Conservation (phyloP, 1,284 basidiomycete genomes). For the Naganishia cerealis region DNA sequence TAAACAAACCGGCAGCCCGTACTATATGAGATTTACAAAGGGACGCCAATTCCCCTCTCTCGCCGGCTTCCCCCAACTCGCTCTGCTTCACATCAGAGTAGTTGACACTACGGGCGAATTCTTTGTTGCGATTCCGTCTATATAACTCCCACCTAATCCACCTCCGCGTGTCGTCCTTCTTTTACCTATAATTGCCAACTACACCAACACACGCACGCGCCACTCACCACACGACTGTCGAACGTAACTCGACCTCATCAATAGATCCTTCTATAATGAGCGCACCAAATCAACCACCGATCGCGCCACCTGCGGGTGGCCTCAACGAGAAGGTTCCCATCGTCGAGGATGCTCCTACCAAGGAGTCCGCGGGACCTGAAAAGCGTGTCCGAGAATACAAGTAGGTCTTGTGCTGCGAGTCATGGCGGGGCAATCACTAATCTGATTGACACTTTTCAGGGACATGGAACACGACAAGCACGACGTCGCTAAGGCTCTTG, state of each 20-base stretch:
- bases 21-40: conserved; percentile 29
- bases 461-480: conserved; percentile 33
- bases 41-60: conserved; percentile 7
- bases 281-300: conserved; percentile 3
- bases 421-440: conserved; percentile 19
- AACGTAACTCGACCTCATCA: conserved; percentile 7
- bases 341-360: conserved; percentile 33
- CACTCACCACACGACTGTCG: conserved; percentile 2
- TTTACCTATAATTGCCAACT: conserved; percentile 22
- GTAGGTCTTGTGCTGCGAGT: conserved; percentile 18
- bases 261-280: conserved; percentile 17
- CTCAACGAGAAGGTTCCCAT: conserved; percentile 32
- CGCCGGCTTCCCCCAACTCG: conserved; percentile 2
- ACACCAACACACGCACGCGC: conserved; percentile 11
- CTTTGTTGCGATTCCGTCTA: conserved; percentile 26
- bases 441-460: conserved; percentile 1
- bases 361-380: conserved; percentile 30
- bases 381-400: conserved; percentile 36
- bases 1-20: conserved; percentile 21
- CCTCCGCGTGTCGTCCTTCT: conserved; percentile 23
- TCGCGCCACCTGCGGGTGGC: not conserved
- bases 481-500: conserved; percentile 19
- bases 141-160: conserved; percentile 19
- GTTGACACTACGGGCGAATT: conserved; percentile 26
- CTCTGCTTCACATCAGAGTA: conserved; percentile 28